Evolutionary conservation across 1,284 basidiomycete species (phyloP), one percentile per base, ranked within the genome.

Genomic region (Moesziomyces sp.): DNA sequence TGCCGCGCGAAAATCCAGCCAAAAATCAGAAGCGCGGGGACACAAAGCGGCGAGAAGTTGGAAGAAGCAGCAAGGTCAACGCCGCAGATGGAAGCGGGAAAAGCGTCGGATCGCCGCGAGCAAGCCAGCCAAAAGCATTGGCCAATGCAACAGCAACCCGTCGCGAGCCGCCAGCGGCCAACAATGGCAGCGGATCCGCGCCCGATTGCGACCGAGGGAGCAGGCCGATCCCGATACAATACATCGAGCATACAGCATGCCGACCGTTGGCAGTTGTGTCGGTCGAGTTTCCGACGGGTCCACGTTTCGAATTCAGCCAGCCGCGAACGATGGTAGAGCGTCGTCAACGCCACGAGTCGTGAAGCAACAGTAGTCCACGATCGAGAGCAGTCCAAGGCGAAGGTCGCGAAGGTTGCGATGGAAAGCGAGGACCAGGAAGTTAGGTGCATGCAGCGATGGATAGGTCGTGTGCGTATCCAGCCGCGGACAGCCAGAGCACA

Each of bases 1-100:
- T 34, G 9, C 30, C 30, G 30, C 26, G 51, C 51, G 51, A 44
- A 42, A 21, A 45, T 46, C 35, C 38, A 43, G 26, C 51, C 51
- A 26, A 51, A 51, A 42, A 50, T 42, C 28, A 34, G 30, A 34
- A 13, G 10, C 30, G 30, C 30, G 30, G 30, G 11, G 30, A 34
- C 8, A 10, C 30, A 34, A 34, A 34, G 30, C 30, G 13, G 30
- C 13, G 10, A 7, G 30, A 34, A 34, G 30, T 13, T 13, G 13
- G 30, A 10, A 34, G 30, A 5, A 34, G 13, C 30, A 34, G 11
- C 30, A 34, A 45, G 13, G 49, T 46, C 11, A 28, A 5, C 8
- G 44, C 24, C 11, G 30, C 40, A 45, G 55, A 49, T 44, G 46
- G 23, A 19, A 38, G 9, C 9, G 19, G 30, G 38, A 7, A 18